These are phyloP conservation scores for Fusarium sp. DNA, from an alignment of 2,329 filamentous ascomycete species.

Conservation along the genomic window DNA sequence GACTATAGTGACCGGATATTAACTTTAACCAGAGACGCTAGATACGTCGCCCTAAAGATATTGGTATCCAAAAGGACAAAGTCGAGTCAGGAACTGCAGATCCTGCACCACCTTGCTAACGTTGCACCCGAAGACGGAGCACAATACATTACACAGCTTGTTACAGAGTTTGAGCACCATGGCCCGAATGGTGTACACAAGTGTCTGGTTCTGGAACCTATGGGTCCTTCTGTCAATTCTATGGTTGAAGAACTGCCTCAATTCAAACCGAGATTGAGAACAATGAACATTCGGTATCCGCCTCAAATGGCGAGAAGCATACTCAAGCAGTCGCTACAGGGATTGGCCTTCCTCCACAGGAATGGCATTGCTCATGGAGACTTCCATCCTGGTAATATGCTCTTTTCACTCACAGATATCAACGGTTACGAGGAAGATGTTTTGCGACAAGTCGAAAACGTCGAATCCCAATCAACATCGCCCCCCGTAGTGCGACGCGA, in stretches of 20 bases:
- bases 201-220: slow-evolving; percentile 51
- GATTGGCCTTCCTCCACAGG: slow-evolving; percentile 2
- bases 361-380: slow-evolving; percentile 18
- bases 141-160: slow-evolving; percentile 50
- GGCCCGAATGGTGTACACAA: slow-evolving; percentile 53
- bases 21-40: slow-evolving; percentile 13
- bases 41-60: slow-evolving; percentile 19
- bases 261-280: slow-evolving; percentile 6
- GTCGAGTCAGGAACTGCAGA: slow-evolving; percentile 34
- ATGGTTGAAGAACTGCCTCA: slow-evolving; percentile 25
- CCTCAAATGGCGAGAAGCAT: slow-evolving; percentile 21
- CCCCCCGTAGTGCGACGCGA: slow-evolving; percentile 17
- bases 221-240: slow-evolving; percentile 49
- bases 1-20: rapidly evolving
- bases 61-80: slow-evolving; percentile 2
- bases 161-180: slow-evolving; percentile 49
- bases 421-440: not conserved
- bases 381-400: slow-evolving; percentile 24
- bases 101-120: slow-evolving; percentile 13
- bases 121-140: not conserved
- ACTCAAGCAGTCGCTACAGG: slow-evolving; percentile 19
- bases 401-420: slow-evolving; percentile 8
- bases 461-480: not conserved
- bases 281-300: slow-evolving; percentile 22
- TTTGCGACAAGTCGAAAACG: slow-evolving; percentile 10